Evolutionary conservation across 768 basidiomycete species (phyloP).

Genomic region (Trametes cingulata): DNA sequence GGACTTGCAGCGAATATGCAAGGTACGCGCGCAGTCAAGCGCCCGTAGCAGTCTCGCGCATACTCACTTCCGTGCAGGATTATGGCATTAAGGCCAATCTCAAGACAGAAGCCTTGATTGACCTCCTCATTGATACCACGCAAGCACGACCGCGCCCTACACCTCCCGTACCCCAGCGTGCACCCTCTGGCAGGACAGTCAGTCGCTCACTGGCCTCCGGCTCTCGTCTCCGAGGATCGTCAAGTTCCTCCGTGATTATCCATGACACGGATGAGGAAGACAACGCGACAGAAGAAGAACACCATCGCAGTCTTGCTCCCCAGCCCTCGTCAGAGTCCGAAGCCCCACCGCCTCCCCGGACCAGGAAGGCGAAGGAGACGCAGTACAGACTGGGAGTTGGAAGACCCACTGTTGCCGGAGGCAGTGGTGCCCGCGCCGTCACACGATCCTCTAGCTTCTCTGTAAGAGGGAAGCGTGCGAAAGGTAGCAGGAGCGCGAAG

Average conservation of each 20-base stretch:
- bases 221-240: constrained; percentile 32
- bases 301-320: background rate
- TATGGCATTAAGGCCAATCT: constrained; percentile 82
- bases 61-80: constrained; percentile 46
- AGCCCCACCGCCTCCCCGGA: constrained; percentile 38
- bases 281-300: constrained; percentile 31
- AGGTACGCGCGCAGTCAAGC: constrained; percentile 42
- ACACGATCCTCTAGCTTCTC: constrained; percentile 60
- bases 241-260: constrained; percentile 38
- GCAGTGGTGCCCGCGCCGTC: constrained; percentile 61
- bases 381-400: constrained; percentile 74
- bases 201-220: constrained; percentile 29
- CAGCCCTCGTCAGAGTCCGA: constrained; percentile 16
- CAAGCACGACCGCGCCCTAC: constrained; percentile 25
- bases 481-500: constrained; percentile 50
- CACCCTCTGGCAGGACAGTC: constrained; percentile 36
- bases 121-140: constrained; percentile 59
- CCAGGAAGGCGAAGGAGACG: constrained; percentile 71
- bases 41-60: background rate
- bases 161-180: constrained; percentile 29
- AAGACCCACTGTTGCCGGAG: constrained; percentile 64
- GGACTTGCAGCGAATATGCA: constrained; percentile 61
- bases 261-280: constrained; percentile 49
- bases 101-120: constrained; percentile 78
- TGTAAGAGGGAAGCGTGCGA: constrained; percentile 47